Evolutionary conservation across 345 rosid species (phyloP).

Genomic region (Aquilaria sinensis): DNA sequence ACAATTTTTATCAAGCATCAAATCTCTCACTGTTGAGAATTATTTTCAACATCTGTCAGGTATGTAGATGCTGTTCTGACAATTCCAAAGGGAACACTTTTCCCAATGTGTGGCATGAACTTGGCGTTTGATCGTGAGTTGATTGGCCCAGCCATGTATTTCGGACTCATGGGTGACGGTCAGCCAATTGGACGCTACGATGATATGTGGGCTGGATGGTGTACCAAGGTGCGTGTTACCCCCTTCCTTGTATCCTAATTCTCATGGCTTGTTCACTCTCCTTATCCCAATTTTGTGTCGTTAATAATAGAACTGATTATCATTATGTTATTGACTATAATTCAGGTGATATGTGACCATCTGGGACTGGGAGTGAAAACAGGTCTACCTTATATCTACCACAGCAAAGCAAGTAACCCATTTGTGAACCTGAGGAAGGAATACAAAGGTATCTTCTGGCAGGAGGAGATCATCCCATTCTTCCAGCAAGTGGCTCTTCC

Average conservation of each 20-base stretch:
- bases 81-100: constrained; percentile 88
- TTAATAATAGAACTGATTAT: background rate
- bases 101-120: constrained; percentile 99
- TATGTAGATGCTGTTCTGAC: constrained; percentile 87
- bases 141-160: constrained; percentile 99
- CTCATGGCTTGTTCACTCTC: no score
- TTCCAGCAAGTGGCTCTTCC: constrained; percentile 63
- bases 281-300: no score
- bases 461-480: constrained; percentile 93
- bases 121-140: constrained; percentile 79
- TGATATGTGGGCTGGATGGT: constrained; percentile 99
- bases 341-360: constrained; percentile 83
- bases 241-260: background rate
- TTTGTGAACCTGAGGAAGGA: constrained; percentile 89
- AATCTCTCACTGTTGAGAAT: background rate
- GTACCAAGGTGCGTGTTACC: constrained; percentile 46
- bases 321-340: background rate
- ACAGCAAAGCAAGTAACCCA: constrained; percentile 96
- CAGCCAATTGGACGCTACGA: constrained; percentile 95
- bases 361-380: constrained; percentile 85
- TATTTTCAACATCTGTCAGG: constrained; percentile 26
- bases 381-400: constrained; percentile 79
- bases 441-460: constrained; percentile 93
- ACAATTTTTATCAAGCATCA: background rate
- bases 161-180: constrained; percentile 97